Evolutionary conservation across 1,284 basidiomycete species (phyloP).

Genomic region (Fistulinella cinereoalba): DNA sequence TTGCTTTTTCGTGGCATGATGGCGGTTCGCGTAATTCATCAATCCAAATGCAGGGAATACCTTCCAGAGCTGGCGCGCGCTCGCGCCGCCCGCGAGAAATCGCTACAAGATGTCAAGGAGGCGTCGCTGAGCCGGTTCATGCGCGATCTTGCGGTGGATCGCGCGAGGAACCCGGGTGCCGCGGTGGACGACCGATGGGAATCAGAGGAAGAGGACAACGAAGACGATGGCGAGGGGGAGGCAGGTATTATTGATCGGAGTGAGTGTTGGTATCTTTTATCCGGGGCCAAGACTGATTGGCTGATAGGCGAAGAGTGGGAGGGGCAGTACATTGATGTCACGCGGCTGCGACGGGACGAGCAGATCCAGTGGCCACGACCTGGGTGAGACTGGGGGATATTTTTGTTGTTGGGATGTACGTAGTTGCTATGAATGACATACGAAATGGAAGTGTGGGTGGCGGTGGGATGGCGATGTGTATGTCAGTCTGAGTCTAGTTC

Average conservation of each 20-base stretch:
- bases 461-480: too few species aligned
- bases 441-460: not conserved
- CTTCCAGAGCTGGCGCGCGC: constrained; percentile 85
- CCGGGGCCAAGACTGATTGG: constrained; percentile 4
- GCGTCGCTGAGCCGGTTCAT: constrained; percentile 82
- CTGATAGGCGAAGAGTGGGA: constrained; percentile 60
- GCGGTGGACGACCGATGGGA: constrained; percentile 58
- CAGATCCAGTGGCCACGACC: constrained; percentile 66
- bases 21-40: constrained; percentile 8
- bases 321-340: constrained; percentile 68
- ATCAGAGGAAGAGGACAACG: constrained; percentile 56
- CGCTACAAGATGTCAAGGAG: constrained; percentile 67
- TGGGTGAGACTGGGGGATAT: constrained; percentile 15
- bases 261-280: constrained; percentile 36
- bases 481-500: too few species aligned
- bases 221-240: constrained; percentile 51
- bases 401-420: too few species aligned
- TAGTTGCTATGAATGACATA: too few species aligned
- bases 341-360: constrained; percentile 51
- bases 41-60: constrained; percentile 67
- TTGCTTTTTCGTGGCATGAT: not conserved
- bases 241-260: constrained; percentile 65
- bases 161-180: constrained; percentile 52
- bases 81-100: constrained; percentile 56
- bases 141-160: constrained; percentile 81